Evolutionary conservation across 768 basidiomycete genomes (phyloP), one percentile per base, ranked within the genome.

Genomic region (Boletus pseudopeckii): DNA sequence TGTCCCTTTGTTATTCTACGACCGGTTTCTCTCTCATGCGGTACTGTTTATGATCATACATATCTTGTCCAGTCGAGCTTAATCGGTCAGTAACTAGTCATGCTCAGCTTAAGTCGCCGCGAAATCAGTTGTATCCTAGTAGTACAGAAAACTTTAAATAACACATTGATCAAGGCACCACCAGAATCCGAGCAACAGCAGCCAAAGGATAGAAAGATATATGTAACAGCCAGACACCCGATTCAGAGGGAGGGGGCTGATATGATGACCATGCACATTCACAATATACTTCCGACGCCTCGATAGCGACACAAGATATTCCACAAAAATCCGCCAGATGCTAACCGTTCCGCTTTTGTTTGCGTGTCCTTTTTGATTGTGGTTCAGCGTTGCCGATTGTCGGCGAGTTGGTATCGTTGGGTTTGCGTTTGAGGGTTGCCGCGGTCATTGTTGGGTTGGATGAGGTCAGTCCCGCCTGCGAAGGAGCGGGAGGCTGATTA

Each of bases 361-460:
- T 85, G 53, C 86, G 80, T 34, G 76, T 63, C 72, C 84, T 88
- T 58, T 74, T 59, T 36, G 77, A 68, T 37, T 76, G 80, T 56
- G 77, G 76, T 48, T 80, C 77, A 58, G 67, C 72, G 48, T 72
- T 74, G 54, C 73, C 69, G 48, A 76, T 74, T 34, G 80, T 78
- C 41, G 85, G 82, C 24, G 85, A 83, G 18, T 77, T 68, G 55
- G 71, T 68, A 54, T 76, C 72, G 56, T 62, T 67, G 53, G 60
- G 74, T 54, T 84, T 85, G 62, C 84, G 76, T 68, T 85, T 86
- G 64, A 83, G 70, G 26, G 79, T 71, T 45, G 80, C 71, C 61
- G 74, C 70, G 34, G 75, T 50, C 70, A 80, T 61, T 10, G 80
- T 72, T 4, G 83, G 79, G 30, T 82, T 80, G 62, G 77, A 80